Conservation (phyloP, 768 basidiomycete genomes). For the Serendipita sp. region DNA sequence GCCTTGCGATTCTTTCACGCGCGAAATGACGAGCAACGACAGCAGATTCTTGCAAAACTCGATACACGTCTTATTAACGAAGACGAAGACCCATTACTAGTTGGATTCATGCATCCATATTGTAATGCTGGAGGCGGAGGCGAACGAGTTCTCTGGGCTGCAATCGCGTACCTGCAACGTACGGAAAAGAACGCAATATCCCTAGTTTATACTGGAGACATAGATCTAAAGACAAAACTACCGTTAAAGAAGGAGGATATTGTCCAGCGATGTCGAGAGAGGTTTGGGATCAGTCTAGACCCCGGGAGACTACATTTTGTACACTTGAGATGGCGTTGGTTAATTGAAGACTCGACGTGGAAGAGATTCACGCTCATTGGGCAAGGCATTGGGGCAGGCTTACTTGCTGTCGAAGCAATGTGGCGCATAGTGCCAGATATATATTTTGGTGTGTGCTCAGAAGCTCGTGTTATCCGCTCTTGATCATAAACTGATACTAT, state of each 20-base stretch:
- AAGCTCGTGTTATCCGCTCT: neutral
- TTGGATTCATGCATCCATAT: constrained; percentile 92
- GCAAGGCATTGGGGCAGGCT: constrained; percentile 79
- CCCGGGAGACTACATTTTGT: constrained; percentile 60
- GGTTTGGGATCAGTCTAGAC: constrained; percentile 65
- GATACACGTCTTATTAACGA: neutral
- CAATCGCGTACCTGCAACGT: constrained; percentile 60
- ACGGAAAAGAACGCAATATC: constrained; percentile 47
- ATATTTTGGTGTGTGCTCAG: constrained; percentile 51
- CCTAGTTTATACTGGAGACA: constrained; percentile 83
- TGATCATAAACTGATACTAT: constrained; percentile 10
- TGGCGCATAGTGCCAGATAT: constrained; percentile 67
- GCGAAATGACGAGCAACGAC: neutral
- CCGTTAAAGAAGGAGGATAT: constrained; percentile 52
- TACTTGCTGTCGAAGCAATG: constrained; percentile 73
- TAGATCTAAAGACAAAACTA: constrained; percentile 35
- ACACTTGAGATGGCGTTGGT: constrained; percentile 50
- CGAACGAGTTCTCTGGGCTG: constrained; percentile 90
- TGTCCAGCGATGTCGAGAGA: constrained; percentile 39
- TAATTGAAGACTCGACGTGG: constrained; percentile 76
- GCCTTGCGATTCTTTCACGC: neutral
- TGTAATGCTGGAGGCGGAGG: constrained; percentile 97
- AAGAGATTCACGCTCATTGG: constrained; percentile 82
- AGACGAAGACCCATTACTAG: constrained; percentile 22
- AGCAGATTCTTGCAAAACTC: neutral